A percentile compares a stretch with the other conserved stretches of the same genome.
phyloP scores from a whole-genome alignment of 441 rosid genomes.

The Populus hybrid region DNA sequence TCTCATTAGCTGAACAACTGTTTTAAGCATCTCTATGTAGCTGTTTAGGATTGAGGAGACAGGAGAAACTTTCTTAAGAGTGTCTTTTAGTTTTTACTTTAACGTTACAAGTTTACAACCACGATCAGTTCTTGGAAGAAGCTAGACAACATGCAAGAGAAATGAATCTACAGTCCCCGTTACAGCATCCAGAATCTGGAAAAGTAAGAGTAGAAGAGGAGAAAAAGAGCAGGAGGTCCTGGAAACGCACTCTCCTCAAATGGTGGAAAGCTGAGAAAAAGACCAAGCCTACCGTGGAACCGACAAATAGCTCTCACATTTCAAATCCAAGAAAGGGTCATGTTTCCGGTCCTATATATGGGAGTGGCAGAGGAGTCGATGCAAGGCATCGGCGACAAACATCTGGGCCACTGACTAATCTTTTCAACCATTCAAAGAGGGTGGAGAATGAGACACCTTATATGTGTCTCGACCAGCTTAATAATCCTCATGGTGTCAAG shows the following conservation, averaged over 20 bases:
- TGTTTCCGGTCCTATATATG: constrained; percentile 45
- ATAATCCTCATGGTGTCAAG: constrained; percentile 27
- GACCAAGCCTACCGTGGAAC: constrained; percentile 22
- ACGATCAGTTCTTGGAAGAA: constrained; percentile 52
- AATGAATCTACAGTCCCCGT: constrained; percentile 16
- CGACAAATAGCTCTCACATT: constrained; percentile 18
- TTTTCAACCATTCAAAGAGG: constrained; percentile 35
- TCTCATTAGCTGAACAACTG: not conserved
- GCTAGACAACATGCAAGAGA: constrained; percentile 45
- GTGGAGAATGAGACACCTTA: constrained; percentile 39
- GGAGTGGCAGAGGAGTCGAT: constrained; percentile 23
- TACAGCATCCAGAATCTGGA: constrained; percentile 13
- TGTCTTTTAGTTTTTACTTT: not conserved
- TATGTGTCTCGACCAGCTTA: constrained; percentile 33
- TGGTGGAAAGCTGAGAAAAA: constrained; percentile 52
- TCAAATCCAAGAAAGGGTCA: constrained; percentile 34
- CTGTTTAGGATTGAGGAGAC: not conserved
- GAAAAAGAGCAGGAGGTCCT: constrained; percentile 42
- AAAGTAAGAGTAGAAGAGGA: constrained; percentile 21
- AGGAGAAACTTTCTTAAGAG: not conserved
- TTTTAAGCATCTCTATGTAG: not conserved
- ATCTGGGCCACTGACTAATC: constrained; percentile 37
- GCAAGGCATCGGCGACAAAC: constrained; percentile 28
- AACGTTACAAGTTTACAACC: not conserved
- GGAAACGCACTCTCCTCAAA: constrained; percentile 45